Evolutionary conservation across 305 asterid genomes (phyloP).

Genomic region (Rubia occidens): DNA sequence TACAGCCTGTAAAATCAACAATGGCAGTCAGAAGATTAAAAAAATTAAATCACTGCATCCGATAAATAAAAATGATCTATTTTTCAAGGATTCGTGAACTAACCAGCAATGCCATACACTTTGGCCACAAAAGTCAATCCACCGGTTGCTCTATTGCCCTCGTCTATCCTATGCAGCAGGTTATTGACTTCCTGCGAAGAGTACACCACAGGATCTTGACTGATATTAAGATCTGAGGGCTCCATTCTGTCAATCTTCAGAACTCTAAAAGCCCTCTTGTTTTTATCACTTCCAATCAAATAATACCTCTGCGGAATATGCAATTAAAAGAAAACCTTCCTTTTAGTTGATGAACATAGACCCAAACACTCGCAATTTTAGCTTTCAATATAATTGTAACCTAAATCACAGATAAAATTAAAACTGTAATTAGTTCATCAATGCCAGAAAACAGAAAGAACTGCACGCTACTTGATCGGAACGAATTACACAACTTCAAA

Average conservation of each 20-base stretch:
- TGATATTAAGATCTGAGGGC: constrained; percentile 81
- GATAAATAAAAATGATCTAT: background rate
- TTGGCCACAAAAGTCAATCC: constrained; percentile 81
- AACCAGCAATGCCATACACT: constrained; percentile 97
- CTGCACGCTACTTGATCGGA: background rate
- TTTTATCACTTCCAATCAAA: constrained; percentile 92
- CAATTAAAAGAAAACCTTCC: background rate
- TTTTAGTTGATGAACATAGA: background rate
- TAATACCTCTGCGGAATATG: constrained; percentile 67
- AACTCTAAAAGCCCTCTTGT: constrained; percentile 73
- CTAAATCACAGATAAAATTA: background rate
- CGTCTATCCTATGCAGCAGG: constrained; percentile 84
- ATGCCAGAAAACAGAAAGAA: background rate
- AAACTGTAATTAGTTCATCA: background rate
- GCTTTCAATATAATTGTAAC: background rate
- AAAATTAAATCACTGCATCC: constrained; percentile 1
- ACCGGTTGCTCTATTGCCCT: constrained; percentile 97
- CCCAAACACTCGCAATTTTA: background rate
- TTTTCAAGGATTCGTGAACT: constrained; percentile 21
- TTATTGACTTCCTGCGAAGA: constrained; percentile 83
- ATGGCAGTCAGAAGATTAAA: background rate
- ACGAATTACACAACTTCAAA: background rate
- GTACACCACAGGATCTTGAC: constrained; percentile 96
- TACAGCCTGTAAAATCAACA: constrained; percentile 55
- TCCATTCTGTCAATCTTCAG: constrained; percentile 93